Evolutionary conservation across 495 filamentous ascomycete genomes (phyloP), one percentile per base, ranked within the genome.

Genomic region (Daldinia caldariorum): DNA sequence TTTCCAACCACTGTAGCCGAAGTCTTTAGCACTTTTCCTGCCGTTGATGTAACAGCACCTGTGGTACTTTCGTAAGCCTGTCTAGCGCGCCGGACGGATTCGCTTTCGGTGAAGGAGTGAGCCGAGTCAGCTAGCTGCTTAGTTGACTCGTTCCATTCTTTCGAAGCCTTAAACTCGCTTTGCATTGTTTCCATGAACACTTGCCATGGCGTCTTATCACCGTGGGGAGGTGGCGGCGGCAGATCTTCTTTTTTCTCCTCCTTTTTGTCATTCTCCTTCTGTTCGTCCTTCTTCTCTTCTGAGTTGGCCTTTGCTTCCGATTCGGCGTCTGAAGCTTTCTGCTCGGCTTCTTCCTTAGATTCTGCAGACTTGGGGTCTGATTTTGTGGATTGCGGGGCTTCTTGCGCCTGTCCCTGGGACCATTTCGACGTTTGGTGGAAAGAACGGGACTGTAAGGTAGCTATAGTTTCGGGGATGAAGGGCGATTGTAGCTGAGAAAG

Each of bases 141-240:
- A 16, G 94, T 99, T 47, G 92, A 97, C 72, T 99, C 95, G 74
- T 98, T 95, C 95, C 96, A 99, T 79, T 99, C 95, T 77, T 98
- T 97, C 16, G 95, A 98, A 31, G 94, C 91, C 76, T 97, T 94
- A 80, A 99, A 95, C 77, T 98, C 95, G 56, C 85, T 83, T 74
- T 92, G 88, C 78, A 99, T 87, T 59, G 95, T 99, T 72, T 99
- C 95, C 66, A 92, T 91, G 84, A 99, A 99, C 41, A 99, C 95
- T 79, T 97, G 93, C 92, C 95, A 97, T 35, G 95, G 95, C 7
- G 94, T 92, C 82, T 99, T 99, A 80, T 97, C 93, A 66, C 95
- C 96, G 73, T 99, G 96, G 6, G 95, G 95, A 20, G 95, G 94
- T 6, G 94, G 96, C 20, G 92, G 91, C 7, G 95, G 91, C n/a